These are phyloP conservation scores for Allomyces macrogynus DNA, from an alignment of 192 early-diverging fungal genomes.

Conservation along the genomic window DNA sequence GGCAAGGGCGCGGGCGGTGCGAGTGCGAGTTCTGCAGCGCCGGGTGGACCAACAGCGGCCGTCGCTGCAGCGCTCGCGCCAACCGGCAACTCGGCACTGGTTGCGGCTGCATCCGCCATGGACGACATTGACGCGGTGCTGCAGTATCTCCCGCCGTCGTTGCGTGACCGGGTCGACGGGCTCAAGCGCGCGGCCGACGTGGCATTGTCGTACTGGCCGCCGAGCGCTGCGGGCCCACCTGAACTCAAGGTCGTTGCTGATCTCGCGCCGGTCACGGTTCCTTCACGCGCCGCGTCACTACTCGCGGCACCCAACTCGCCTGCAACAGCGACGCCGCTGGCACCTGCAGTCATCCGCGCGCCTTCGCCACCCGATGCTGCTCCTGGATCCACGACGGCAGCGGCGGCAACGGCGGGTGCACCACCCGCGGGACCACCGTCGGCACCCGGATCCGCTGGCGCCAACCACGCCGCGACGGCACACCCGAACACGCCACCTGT, in stretches of 20 bases:
- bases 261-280: neutral
- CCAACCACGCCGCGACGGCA: conserved; percentile 3
- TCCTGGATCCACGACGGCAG: neutral
- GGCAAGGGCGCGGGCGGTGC: conserved; percentile 4
- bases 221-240: neutral
- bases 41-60: neutral
- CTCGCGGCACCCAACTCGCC: neutral
- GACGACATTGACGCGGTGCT: neutral
- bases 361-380: neutral
- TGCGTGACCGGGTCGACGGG: neutral
- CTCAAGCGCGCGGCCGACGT: neutral
- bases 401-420: neutral
- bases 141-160: neutral
- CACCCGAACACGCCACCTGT: conserved; percentile 10
- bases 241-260: neutral
- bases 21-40: neutral
- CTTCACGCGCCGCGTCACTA: neutral
- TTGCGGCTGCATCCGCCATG: neutral
- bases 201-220: neutral
- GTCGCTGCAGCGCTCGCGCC: neutral
- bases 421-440: neutral
- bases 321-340: neutral
- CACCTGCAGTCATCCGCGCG: neutral
- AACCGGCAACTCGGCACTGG: neutral
- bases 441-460: neutral